A percentile compares a stretch with the other conserved stretches of the same genome.
Evolutionary conservation across 2,329 filamentous ascomycete genomes (phyloP).

Genomic region (Xylaria sp.): DNA sequence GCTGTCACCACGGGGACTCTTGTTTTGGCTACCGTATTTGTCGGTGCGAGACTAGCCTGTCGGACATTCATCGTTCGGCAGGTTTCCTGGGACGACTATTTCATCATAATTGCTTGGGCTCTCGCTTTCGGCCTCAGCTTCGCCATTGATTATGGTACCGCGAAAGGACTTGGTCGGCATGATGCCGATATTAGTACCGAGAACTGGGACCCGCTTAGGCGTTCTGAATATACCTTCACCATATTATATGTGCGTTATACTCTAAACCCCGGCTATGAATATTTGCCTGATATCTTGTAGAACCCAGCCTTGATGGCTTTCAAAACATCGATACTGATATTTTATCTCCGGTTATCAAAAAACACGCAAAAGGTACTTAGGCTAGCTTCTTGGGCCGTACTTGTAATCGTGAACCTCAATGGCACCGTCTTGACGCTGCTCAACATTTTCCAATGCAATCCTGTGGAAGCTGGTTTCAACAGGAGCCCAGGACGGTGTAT

Average conservation of each 20-base stretch:
- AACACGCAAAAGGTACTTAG: slow-evolving; percentile 80
- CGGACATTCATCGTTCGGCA: slow-evolving; percentile 77
- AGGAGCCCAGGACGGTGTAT: slow-evolving; percentile 59
- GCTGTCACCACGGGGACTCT: slow-evolving; percentile 76
- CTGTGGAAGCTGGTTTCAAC: slow-evolving; percentile 75
- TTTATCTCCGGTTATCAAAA: slow-evolving; percentile 85
- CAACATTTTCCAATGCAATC: slow-evolving; percentile 87
- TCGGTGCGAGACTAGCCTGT: slow-evolving; percentile 77
- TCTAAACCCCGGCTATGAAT: slow-evolving; percentile 8
- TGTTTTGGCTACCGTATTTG: slow-evolving; percentile 76
- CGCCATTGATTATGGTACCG: slow-evolving; percentile 71
- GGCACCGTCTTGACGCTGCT: slow-evolving; percentile 84
- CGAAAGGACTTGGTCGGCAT: slow-evolving; percentile 74
- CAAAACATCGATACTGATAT: slow-evolving; percentile 91
- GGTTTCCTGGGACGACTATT: slow-evolving; percentile 80
- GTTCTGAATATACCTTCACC: slow-evolving; percentile 71
- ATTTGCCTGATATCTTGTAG: slow-evolving; percentile 54
- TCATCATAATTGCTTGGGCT: slow-evolving; percentile 82
- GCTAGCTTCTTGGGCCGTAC: slow-evolving; percentile 81
- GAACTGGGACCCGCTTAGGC: slow-evolving; percentile 64
- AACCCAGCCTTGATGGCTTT: slow-evolving; percentile 91
- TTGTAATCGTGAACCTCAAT: slow-evolving; percentile 80
- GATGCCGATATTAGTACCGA: slow-evolving; percentile 66
- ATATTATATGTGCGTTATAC: slow-evolving; percentile 65
- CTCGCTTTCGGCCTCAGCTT: slow-evolving; percentile 74